Evolutionary conservation across 2,329 filamentous ascomycete species (phyloP), one percentile per base, ranked within the genome.

Genomic region (Exophiala sp.): DNA sequence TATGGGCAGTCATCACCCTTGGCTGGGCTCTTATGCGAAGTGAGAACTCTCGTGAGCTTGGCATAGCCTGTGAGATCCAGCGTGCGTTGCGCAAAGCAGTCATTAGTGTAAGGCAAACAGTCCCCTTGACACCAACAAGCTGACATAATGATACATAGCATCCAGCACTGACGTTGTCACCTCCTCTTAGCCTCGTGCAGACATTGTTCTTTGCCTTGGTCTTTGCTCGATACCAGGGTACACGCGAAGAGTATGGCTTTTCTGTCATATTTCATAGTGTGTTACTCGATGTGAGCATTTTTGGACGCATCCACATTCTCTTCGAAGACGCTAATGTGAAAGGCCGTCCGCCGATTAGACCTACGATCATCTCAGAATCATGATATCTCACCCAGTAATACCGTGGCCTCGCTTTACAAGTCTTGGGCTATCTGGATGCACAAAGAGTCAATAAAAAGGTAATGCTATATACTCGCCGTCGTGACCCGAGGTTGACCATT

Each of bases 201-300:
- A 42, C 50, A 9, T 32, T 54, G 3, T 54, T 54, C 44, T 24
- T 48, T 11, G 36, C 42, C 5, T 38, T 54, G 20, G 11, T 54
- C 7, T 54, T 54, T 35, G 50, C 50, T 7, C 39, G 50, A n/a
- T 54, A 54, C 29, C 50, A 54, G 24, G 50, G 50, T 6, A 35
- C 34, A n/a, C 29, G 42, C 9, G 50, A 54, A 36, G 50, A 54
- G 36, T 54, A 48, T 34, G 50, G 50, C 6, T 46, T 47, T 43
- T 44, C 50, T 5, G 48, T 45, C 18, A 34, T 48, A 3, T 54
- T 54, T 43, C 50, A 54, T 35, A 45, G 50, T n/a, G 50, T 54
- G 32, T 21, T 54, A 14, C 35, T 54, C 16, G 50, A 48, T 18
- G 35, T 42, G 12, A 20, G 14, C 21, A 8, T 39, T 32, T 47